These are phyloP conservation scores for Lathyrus sativus DNA, from an alignment of 306 rosid species.

Conservation along the genomic window DNA sequence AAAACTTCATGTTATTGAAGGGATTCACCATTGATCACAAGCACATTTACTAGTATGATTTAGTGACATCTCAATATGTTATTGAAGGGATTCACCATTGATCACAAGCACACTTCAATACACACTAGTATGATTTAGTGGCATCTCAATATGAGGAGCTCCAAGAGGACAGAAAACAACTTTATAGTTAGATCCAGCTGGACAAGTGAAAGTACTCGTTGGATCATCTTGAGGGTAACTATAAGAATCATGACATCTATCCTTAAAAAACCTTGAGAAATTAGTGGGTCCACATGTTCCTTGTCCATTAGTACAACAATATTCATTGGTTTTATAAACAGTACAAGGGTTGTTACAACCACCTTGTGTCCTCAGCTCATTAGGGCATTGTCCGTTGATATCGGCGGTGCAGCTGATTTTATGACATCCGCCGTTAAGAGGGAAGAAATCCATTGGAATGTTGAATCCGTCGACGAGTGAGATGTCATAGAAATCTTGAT, in stretches of 20 bases:
- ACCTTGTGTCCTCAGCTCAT: conserved; percentile 35
- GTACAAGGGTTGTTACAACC: conserved; percentile 69
- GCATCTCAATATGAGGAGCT: conserved; percentile 33
- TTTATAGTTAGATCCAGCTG: conserved; percentile 49
- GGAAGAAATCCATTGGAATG: conserved; percentile 56
- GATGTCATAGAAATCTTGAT: conserved; percentile 53
- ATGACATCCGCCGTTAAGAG: conserved; percentile 36
- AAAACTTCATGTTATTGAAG: conserved; percentile 23
- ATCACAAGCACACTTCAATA: conserved; percentile 3
- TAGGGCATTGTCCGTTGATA: conserved; percentile 63
- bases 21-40: neutral
- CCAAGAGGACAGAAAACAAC: conserved; percentile 52
- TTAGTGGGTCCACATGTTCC: conserved; percentile 47
- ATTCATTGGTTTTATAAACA: conserved; percentile 43
- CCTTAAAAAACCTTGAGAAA: conserved; percentile 50
- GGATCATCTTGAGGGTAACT: conserved; percentile 59
- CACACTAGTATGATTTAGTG: neutral
- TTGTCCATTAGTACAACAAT: conserved; percentile 45
- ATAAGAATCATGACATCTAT: conserved; percentile 44
- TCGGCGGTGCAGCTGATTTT: conserved; percentile 49
- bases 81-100: neutral
- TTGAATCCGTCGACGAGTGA: conserved; percentile 56
- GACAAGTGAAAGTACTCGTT: conserved; percentile 52
- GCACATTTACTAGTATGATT: neutral
- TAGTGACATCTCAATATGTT: conserved; percentile 34